Evolutionary conservation across 352 stramenopile species (phyloP), one percentile per base, ranked within the genome.

Genomic region (Phytophthora palmivora): DNA sequence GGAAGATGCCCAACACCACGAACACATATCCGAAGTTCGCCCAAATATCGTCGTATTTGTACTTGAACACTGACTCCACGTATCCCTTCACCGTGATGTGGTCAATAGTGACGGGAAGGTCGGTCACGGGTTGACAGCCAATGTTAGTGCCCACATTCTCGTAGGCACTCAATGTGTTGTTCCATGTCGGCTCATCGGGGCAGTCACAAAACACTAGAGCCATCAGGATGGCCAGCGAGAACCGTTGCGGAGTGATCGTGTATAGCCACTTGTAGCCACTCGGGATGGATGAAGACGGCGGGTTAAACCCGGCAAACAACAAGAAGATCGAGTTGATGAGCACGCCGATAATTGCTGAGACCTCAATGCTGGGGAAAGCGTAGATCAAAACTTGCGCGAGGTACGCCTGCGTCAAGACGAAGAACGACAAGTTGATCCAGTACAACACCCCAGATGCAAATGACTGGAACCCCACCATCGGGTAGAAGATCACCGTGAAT

Each of bases 401-500:
- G 24, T 28, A 28, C 24, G 24, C 24, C 24, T 28, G 24, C 24
- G 24, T 28, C 24, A 28, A 28, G 24, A 28, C 24, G 24, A 28
- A 28, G 24, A 28, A 28, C 24, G 24, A 28, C 24, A 28, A 28
- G 24, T 28, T 28, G 24, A 28, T 28, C 24, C 24, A 28, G 24
- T 28, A 28, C 24, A 28, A 6, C 24, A 28, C 24, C 24, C 24
- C 24, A 28, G 24, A 28, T 28, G 24, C 24, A 28, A 28, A 28
- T 6, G 24, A 28, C 24, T 28, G 24, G 24, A 28, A 28, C 70
- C 74, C 76, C 6, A 84, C 71, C 43, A 78, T 74, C 9, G 74
- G 74, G 45, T 67, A 86, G 43, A 79, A 83, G 28, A 86, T 74
- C 21, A 59, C 58, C 6, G 71, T 79, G 51, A 82, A 86, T 16